These are phyloP conservation scores for Trametes maxima DNA, from an alignment of 768 basidiomycete genomes.

Conservation along the genomic window DNA sequence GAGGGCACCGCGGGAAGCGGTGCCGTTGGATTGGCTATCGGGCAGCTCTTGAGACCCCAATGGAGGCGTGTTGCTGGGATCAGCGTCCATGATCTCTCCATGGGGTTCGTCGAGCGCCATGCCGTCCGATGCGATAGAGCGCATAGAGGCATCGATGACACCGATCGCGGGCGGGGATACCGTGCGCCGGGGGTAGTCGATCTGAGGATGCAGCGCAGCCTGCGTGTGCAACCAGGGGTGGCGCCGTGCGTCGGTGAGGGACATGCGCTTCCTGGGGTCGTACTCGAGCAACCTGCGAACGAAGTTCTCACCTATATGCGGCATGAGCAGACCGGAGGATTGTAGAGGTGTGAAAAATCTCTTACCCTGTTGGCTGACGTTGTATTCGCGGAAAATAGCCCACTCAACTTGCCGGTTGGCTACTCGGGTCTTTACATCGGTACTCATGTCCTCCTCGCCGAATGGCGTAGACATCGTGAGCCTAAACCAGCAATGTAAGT, in stretches of 20 bases:
- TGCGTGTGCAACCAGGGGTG: constrained; percentile 73
- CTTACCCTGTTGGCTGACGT: constrained; percentile 53
- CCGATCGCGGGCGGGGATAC: constrained; percentile 11
- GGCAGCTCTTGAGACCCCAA: constrained; percentile 1
- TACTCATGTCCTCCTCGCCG: constrained; percentile 66
- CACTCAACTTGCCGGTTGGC: constrained; percentile 64
- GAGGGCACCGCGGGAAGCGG: neutral
- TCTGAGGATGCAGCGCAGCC: neutral
- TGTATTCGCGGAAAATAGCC: constrained; percentile 43
- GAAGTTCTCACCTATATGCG: constrained; percentile 62
- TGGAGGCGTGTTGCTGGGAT: constrained; percentile 10
- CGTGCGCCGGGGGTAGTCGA: constrained; percentile 9
- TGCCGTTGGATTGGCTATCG: neutral
- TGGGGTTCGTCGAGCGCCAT: constrained; percentile 14
- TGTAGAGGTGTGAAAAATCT: constrained; percentile 10
- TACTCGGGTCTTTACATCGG: constrained; percentile 65
- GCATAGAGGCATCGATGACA: constrained; percentile 22
- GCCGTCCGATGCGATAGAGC: constrained; percentile 16
- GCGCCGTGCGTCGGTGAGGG: constrained; percentile 61
- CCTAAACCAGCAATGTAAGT: constrained; percentile 45
- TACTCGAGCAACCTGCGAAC: constrained; percentile 63
- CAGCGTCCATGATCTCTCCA: constrained; percentile 8
- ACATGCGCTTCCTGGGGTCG: constrained; percentile 70
- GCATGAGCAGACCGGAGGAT: neutral
- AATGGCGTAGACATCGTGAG: constrained; percentile 80